Conservation (phyloP, 305 asterid species). For the Solanum aculeatissimum region DNA sequence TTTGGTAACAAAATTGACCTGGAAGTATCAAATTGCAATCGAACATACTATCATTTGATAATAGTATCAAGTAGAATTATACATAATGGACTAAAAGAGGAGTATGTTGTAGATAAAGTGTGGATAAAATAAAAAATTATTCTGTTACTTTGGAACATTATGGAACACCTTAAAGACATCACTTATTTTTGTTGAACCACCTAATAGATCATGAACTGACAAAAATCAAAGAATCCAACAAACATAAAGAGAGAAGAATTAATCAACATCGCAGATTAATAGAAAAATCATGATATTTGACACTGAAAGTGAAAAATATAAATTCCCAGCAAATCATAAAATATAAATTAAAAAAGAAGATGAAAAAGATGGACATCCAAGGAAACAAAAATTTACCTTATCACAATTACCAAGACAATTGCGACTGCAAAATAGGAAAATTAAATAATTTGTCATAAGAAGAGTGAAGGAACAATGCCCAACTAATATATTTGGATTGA, state of each 20-base stretch:
- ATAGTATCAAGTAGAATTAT: too few relatives aligned
- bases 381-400: too few relatives aligned
- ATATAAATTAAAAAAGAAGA: too few relatives aligned
- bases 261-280: background rate
- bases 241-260: background rate
- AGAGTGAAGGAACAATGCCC: too few relatives aligned
- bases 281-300: background rate
- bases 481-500: too few relatives aligned
- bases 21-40: background rate
- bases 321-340: too few relatives aligned
- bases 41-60: background rate
- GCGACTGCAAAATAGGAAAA: too few relatives aligned
- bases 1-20: background rate
- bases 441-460: too few relatives aligned
- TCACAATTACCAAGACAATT: too few relatives aligned
- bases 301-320: too few relatives aligned
- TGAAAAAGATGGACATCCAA: too few relatives aligned
- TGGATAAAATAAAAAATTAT: background rate
- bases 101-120: background rate
- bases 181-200: background rate
- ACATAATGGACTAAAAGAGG: background rate
- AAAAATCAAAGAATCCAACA: too few relatives aligned
- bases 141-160: background rate
- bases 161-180: background rate
- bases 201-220: background rate